Conservation (phyloP, 768 basidiomycete genomes). For the Lanmaoa rubissima region DNA sequence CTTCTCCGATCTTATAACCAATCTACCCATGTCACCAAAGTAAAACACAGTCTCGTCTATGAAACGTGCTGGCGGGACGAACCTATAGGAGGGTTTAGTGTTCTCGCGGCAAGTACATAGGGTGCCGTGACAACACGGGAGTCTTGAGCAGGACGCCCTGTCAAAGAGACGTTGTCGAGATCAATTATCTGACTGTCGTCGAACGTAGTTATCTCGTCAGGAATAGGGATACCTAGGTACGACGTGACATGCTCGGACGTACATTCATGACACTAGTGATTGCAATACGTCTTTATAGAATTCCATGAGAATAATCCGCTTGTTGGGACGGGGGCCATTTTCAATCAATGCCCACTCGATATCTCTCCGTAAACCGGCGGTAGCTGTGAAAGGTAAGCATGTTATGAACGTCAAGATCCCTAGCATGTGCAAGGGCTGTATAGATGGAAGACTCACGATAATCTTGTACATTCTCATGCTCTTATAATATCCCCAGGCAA, state of each 20-base stretch:
- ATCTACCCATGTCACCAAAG: not conserved
- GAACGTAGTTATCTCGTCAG: not conserved
- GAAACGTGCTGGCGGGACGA: not conserved
- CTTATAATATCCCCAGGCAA: conserved; percentile 13
- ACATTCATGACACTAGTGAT: not conserved
- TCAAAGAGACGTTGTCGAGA: too few species aligned
- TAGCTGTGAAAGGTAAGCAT: conserved; percentile 29
- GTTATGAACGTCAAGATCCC: conserved; percentile 56
- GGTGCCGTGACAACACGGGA: too few species aligned
- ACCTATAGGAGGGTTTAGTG: not conserved
- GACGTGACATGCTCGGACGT: not conserved
- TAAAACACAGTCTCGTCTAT: not conserved
- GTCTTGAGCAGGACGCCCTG: too few species aligned
- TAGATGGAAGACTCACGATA: conserved; percentile 44
- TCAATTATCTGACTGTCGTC: not conserved
- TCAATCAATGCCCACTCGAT: conserved; percentile 55
- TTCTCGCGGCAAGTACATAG: too few species aligned
- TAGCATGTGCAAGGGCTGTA: conserved; percentile 47
- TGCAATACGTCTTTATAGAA: not conserved
- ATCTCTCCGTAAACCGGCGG: conserved; percentile 51
- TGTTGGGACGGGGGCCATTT: not conserved
- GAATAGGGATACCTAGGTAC: not conserved
- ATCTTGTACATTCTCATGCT: not conserved
- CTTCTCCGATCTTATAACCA: not conserved
- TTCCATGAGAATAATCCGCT: not conserved